phyloP scores from a whole-genome alignment of 345 rosid genomes.

The Lenwebbia sp. region DNA sequence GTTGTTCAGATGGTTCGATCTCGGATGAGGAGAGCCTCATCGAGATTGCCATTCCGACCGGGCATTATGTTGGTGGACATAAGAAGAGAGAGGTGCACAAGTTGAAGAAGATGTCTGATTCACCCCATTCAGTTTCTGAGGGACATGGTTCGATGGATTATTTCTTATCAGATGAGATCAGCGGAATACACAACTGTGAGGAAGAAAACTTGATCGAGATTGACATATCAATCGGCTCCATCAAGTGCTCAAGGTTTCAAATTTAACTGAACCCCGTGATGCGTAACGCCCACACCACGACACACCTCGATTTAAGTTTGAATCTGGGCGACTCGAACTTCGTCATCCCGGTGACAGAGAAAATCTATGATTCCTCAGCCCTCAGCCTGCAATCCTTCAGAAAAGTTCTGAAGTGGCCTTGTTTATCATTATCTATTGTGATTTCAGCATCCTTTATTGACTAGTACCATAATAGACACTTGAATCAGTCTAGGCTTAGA shows the following conservation, averaged over 20 bases:
- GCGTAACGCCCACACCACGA: background rate
- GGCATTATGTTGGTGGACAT: slow-evolving; percentile 14
- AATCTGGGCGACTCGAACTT: background rate
- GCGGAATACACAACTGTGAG: slow-evolving; percentile 16
- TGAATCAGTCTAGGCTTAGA: background rate
- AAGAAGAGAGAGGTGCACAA: slow-evolving; percentile 12
- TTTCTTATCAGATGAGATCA: slow-evolving; percentile 14
- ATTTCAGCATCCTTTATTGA: background rate
- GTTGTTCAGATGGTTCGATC: slow-evolving; percentile 23
- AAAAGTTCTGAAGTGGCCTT: background rate
- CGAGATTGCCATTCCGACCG: slow-evolving; percentile 33
- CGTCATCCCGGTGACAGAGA: background rate
- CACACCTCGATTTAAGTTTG: background rate
- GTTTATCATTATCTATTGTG: background rate
- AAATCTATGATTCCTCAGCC: background rate
- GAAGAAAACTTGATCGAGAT: slow-evolving; percentile 42
- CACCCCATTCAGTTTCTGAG: slow-evolving; percentile 1
- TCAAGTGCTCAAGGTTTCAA: slow-evolving; percentile 32
- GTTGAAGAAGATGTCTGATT: slow-evolving; percentile 2
- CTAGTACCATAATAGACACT: background rate
- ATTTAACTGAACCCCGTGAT: slow-evolving; percentile 12
- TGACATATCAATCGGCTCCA: slow-evolving; percentile 33
- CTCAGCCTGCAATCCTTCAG: background rate
- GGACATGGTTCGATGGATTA: slow-evolving; percentile 11
- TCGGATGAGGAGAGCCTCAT: slow-evolving; percentile 37